Percentiles rank a stretch among this genome's conserved stretches.
These are phyloP conservation scores for Penicillium sp. DNA, from an alignment of 2,329 filamentous ascomycete genomes.

Conservation along the genomic window DNA sequence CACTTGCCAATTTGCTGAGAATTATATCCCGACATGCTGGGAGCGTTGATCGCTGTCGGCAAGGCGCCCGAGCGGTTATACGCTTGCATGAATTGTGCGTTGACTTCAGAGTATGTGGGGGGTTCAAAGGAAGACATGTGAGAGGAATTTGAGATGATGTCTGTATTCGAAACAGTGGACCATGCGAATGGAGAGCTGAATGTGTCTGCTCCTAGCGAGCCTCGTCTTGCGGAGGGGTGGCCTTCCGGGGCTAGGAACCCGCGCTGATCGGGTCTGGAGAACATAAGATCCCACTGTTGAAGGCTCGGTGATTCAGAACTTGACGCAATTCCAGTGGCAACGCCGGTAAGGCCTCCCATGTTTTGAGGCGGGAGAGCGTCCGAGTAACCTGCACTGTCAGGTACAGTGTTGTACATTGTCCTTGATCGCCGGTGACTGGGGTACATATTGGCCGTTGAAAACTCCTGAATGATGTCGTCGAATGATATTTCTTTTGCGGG, in stretches of 20 bases:
- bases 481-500: no score
- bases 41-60: neutral
- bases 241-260: conserved; percentile 15
- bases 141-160: conserved; percentile 11
- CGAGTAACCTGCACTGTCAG: conserved; percentile 1
- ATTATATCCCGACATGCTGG: conserved; percentile 13
- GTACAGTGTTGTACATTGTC: neutral
- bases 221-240: conserved; percentile 16
- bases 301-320: conserved; percentile 5
- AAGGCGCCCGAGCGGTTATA: conserved; percentile 12
- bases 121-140: conserved; percentile 8
- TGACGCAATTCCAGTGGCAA: conserved; percentile 11
- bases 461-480: neutral
- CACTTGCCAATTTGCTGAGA: conserved; percentile 23
- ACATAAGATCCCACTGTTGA: conserved; percentile 8
- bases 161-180: conserved; percentile 19
- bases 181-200: conserved; percentile 22
- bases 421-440: conserved; percentile 2
- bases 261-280: conserved; percentile 8
- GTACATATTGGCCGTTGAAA: conserved; percentile 7
- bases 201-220: conserved; percentile 17
- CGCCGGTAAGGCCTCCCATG: conserved; percentile 10
- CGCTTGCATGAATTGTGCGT: conserved; percentile 17
- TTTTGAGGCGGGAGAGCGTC: neutral
- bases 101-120: neutral